Conservation (phyloP, 306 rosid genomes). For the Trifolium pratense region DNA sequence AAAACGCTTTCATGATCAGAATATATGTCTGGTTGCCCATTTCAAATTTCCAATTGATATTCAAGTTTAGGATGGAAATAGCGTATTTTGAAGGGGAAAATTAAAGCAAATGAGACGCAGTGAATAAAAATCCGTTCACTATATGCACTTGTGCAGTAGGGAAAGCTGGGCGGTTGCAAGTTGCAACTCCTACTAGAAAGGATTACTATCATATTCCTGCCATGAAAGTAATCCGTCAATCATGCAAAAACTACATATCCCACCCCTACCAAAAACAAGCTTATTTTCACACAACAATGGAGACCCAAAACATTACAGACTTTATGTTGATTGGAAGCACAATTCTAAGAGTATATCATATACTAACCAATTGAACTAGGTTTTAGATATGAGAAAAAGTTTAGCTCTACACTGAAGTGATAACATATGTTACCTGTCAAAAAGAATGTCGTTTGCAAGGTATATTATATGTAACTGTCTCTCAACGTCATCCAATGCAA, state of each 20-base stretch:
- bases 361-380: constrained; percentile 1
- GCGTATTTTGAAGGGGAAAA: background rate
- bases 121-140: background rate
- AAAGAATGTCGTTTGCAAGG: constrained; percentile 93
- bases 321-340: constrained; percentile 27
- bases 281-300: constrained; percentile 22
- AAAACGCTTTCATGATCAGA: constrained; percentile 18
- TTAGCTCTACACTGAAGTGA: background rate
- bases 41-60: constrained; percentile 34
- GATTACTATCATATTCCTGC: constrained; percentile 16
- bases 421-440: constrained; percentile 65
- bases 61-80: background rate
- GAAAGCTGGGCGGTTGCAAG: constrained; percentile 22
- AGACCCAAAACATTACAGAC: constrained; percentile 19
- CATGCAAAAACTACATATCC: constrained; percentile 11
- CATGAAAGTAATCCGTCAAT: constrained; percentile 29
- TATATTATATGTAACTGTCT: constrained; percentile 91
- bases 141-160: constrained; percentile 18
- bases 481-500: constrained; percentile 76
- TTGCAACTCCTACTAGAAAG: constrained; percentile 18
- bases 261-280: constrained; percentile 22
- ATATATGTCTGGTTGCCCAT: constrained; percentile 5
- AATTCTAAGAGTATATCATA: constrained; percentile 22
- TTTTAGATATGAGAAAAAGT: constrained; percentile 4
- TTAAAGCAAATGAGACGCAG: constrained; percentile 11